phyloP scores from a whole-genome alignment of 2,329 filamentous ascomycete genomes.

The Hymenoscyphus repandus region DNA sequence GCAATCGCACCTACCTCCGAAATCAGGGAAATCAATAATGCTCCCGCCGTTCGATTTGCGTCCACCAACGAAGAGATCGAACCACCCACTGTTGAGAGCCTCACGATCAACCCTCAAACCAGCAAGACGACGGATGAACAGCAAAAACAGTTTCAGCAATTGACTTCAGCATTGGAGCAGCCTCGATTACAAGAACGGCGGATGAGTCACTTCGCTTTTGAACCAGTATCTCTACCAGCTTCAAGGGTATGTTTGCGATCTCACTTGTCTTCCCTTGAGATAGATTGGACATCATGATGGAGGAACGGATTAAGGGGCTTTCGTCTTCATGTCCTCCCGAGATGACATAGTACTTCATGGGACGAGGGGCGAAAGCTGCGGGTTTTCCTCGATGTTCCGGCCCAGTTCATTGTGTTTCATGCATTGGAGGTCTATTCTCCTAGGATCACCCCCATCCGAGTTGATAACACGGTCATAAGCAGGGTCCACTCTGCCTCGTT shows the following conservation, averaged over 20 bases:
- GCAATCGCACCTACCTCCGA: slow-evolving; percentile 6
- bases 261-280: slow-evolving; percentile 13
- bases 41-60: slow-evolving; percentile 63
- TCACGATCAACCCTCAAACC: slow-evolving; percentile 24
- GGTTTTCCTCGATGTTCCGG: slow-evolving; percentile 13
- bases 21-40: slow-evolving; percentile 21
- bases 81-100: slow-evolving; percentile 37
- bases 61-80: slow-evolving; percentile 66
- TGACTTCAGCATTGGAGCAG: slow-evolving; percentile 68
- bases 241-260: slow-evolving; percentile 62
- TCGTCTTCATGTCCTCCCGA: not conserved
- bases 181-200: slow-evolving; percentile 75
- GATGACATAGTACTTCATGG: not conserved
- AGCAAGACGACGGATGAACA: slow-evolving; percentile 16
- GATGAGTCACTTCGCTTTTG: slow-evolving; percentile 82
- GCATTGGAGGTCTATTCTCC: slow-evolving; percentile 15
- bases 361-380: slow-evolving; percentile 4
- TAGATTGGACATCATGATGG: not conserved
- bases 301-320: not conserved
- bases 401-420: slow-evolving; percentile 8
- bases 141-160: slow-evolving; percentile 27
- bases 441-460: slow-evolving; percentile 21
- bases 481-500: slow-evolving; percentile 18
- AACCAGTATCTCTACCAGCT: slow-evolving; percentile 81
- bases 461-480: slow-evolving; percentile 13